These are phyloP conservation scores for Populus ilicifolia DNA, from an alignment of 345 rosid species.

Conservation along the genomic window DNA sequence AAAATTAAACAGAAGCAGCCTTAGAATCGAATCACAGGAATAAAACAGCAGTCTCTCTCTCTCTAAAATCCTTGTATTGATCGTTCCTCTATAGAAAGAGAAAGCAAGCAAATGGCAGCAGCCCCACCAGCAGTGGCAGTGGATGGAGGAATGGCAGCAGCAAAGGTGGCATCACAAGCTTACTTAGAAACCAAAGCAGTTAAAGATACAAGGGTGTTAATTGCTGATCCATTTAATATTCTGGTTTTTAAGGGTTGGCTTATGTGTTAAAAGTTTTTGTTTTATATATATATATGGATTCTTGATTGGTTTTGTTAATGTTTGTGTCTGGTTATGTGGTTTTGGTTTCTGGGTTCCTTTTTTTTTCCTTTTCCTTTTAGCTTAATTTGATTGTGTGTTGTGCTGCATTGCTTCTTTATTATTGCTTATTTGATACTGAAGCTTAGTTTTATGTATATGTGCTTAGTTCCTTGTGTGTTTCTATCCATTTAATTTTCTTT, in stretches of 20 bases:
- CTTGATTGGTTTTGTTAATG: background rate
- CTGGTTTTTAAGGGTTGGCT: background rate
- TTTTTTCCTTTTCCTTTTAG: background rate
- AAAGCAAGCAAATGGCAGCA: background rate
- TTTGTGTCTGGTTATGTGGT: background rate
- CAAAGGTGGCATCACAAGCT: slow-evolving; percentile 48
- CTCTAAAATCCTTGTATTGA: background rate
- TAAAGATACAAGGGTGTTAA: slow-evolving; percentile 55
- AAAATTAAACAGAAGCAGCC: no score
- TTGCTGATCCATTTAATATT: slow-evolving; percentile 43
- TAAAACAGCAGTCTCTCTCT: background rate
- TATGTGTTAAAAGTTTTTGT: background rate
- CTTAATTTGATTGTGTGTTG: background rate
- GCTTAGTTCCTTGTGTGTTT: background rate
- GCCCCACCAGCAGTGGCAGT: slow-evolving; percentile 1
- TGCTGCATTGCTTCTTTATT: background rate
- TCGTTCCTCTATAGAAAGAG: background rate
- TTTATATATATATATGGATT: background rate
- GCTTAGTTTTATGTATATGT: background rate
- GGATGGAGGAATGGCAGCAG: slow-evolving; percentile 2
- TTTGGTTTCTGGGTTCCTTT: slow-evolving; percentile 1
- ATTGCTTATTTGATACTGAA: background rate
- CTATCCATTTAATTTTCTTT: background rate
- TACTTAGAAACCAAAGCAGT: slow-evolving; percentile 59
- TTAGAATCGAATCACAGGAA: no score